Evolutionary conservation across 2,329 filamentous ascomycete species (phyloP), one percentile per base, ranked within the genome.

Genomic region (Drechslerella coelobrocha): DNA sequence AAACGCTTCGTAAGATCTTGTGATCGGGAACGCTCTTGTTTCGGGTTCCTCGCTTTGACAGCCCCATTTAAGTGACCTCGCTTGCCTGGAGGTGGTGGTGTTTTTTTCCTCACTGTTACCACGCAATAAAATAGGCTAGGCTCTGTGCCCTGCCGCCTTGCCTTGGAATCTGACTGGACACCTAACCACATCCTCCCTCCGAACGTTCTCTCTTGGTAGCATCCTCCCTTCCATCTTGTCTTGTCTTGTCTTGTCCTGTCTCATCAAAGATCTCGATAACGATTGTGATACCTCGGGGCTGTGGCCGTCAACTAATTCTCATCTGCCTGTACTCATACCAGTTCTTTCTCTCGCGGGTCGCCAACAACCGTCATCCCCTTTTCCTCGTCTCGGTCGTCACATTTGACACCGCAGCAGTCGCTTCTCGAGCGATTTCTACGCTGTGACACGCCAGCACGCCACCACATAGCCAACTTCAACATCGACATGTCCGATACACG

Each of bases 401-500:
- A 6, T 31, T 12, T 6, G 29, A 31, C 29, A 31, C 12, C 29
- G 29, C 29, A 31, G 29, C 6, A 14, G 17, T 45, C 41, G 41
- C 41, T 45, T 45, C 41, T 10, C 12, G 12, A 39, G 34, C 34
- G 34, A 39, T 10, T 4, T 4, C 12, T 26, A 29, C 5, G 27
- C 19, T n/a, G n/a, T n/a, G n/a, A 27, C 37, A 31, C 61, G 29
- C 52, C 57, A 45, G n/a, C 65, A 62, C 52, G 17, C 39, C 47
- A 52, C 61, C 52, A 34, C 51, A 54, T 24, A 47, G n/a, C 17
- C 17, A 39, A 53, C 52, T 31, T 47, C 17, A 14, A 24, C 59
- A 51, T 41, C 29, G 34, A 48, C 26, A 71, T 71, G 66, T 96
- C 92, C 74, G 89, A 90, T 76, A 97, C 93, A 78, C 88, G 94